Evolutionary conservation across 2,329 filamentous ascomycete genomes (phyloP).

Genomic region (Sphaerulina populicola): DNA sequence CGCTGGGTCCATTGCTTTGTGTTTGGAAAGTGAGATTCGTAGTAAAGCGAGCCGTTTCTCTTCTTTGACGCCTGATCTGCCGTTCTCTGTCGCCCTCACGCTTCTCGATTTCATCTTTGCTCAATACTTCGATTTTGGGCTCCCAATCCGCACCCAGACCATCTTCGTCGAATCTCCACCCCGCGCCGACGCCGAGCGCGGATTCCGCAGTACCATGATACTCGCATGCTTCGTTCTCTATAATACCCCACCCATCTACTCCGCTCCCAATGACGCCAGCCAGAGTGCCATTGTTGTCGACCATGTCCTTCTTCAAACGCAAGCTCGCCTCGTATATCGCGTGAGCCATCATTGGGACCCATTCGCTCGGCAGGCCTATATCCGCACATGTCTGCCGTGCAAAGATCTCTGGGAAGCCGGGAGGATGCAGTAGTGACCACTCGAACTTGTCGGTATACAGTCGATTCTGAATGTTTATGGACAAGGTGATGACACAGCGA

Average conservation of each 20-base stretch:
- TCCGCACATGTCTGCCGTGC: constrained; percentile 89
- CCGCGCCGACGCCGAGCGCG: constrained; percentile 59
- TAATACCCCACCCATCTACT: constrained; percentile 60
- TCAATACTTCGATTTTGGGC: constrained; percentile 52
- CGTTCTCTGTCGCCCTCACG: constrained; percentile 88
- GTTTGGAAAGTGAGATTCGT: constrained; percentile 38
- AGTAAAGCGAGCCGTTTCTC: constrained; percentile 80
- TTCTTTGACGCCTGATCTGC: constrained; percentile 73
- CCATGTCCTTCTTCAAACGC: constrained; percentile 89
- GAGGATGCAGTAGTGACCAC: constrained; percentile 88
- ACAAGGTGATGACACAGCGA: constrained; percentile 82
- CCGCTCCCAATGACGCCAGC: constrained; percentile 64
- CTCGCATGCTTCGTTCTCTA: constrained; percentile 82
- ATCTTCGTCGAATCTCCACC: constrained; percentile 93
- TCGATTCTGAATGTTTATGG: constrained; percentile 81
- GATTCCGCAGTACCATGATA: constrained; percentile 32
- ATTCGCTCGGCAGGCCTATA: constrained; percentile 80
- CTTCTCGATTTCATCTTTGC: constrained; percentile 96
- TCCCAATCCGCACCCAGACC: constrained; percentile 57
- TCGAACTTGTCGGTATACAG: constrained; percentile 97
- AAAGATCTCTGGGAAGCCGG: constrained; percentile 85
- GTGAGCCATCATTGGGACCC: constrained; percentile 88
- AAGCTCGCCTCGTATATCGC: constrained; percentile 94
- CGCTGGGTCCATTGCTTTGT: constrained; percentile 36
- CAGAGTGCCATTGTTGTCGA: constrained; percentile 60